phyloP scores from a whole-genome alignment of 2,329 filamentous ascomycete species.

The Paramyrothecium roridum region DNA sequence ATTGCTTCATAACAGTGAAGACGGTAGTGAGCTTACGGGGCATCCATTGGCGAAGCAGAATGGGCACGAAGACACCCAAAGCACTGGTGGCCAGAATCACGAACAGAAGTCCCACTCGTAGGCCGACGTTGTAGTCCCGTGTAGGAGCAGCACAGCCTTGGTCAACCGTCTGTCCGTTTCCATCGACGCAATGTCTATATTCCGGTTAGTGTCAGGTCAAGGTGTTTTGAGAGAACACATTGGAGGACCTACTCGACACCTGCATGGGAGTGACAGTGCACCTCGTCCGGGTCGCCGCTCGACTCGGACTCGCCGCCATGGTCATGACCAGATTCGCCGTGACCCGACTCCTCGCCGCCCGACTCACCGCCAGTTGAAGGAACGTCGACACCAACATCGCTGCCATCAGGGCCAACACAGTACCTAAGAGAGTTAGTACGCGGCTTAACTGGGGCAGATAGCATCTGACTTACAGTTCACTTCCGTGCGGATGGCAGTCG shows the following conservation, averaged over 20 bases:
- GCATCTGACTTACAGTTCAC: conserved; percentile 44
- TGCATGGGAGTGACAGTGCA: conserved; percentile 62
- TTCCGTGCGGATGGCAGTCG: conserved; percentile 60
- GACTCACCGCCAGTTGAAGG: conserved; percentile 13
- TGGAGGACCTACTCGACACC: conserved; percentile 62
- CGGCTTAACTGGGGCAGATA: neutral
- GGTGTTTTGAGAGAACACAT: neutral
- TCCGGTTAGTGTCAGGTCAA: conserved; percentile 5
- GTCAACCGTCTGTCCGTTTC: conserved; percentile 20
- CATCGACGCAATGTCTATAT: conserved; percentile 54
- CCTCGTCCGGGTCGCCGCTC: neutral
- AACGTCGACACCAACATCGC: conserved; percentile 48
- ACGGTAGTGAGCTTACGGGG: conserved; percentile 44
- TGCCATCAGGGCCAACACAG: conserved; percentile 57
- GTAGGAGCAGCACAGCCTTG: conserved; percentile 41
- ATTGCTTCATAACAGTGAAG: conserved; percentile 68
- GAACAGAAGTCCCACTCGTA: conserved; percentile 70
- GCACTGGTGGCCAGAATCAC: conserved; percentile 66
- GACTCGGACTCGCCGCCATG: conserved; percentile 12
- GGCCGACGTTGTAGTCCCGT: conserved; percentile 62
- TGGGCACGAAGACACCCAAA: conserved; percentile 67
- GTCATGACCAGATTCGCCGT: conserved; percentile 8
- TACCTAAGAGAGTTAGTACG: conserved; percentile 40
- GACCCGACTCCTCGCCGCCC: conserved; percentile 17
- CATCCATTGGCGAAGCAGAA: conserved; percentile 58